Percentiles rank a stretch among this genome's conserved stretches.
Evolutionary conservation across 371 early-diverging fungal species (phyloP).

Genomic region (Chytridium lagenaria): DNA sequence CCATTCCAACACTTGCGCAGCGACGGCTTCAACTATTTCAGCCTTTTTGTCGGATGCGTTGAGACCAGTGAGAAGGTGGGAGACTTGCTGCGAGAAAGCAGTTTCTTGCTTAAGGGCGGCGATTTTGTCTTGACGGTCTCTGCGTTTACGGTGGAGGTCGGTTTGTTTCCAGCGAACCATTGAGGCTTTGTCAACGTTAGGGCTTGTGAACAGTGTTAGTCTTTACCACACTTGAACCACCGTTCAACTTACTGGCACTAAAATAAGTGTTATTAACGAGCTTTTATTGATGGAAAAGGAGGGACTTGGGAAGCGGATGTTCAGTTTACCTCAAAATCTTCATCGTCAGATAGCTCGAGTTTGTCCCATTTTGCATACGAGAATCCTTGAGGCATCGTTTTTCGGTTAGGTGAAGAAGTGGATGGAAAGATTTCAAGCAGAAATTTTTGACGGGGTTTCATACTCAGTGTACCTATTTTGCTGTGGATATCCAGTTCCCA

Average conservation of each 20-base stretch:
- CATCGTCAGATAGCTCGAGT: slow-evolving; percentile 95
- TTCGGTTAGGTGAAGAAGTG: neutral
- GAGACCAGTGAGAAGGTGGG: slow-evolving; percentile 4
- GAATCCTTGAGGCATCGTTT: slow-evolving; percentile 18
- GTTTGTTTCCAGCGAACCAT: slow-evolving; percentile 93
- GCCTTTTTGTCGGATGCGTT: too few species aligned
- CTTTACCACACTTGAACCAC: neutral
- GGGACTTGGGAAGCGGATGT: neutral
- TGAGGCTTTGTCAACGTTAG: slow-evolving; percentile 94
- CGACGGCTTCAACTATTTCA: slow-evolving; percentile 39
- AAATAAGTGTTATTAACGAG: neutral
- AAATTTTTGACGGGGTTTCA: too few species aligned
- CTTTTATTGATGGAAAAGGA: neutral
- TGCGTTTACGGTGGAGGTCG: slow-evolving; percentile 87
- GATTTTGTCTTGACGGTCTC: slow-evolving; percentile 78
- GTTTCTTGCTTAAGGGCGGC: slow-evolving; percentile 64
- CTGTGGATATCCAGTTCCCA: too few species aligned
- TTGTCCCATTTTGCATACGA: slow-evolving; percentile 97
- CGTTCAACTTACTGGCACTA: slow-evolving; percentile 9
- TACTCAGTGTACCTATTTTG: too few species aligned
- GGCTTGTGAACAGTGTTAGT: slow-evolving; percentile 61
- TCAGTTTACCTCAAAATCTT: slow-evolving; percentile 78
- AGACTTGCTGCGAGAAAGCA: slow-evolving; percentile 24
- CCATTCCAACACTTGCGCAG: slow-evolving; percentile 36
- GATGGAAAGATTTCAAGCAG: neutral